Base-by-base conservation (phyloP, 1,284 basidiomycete genomes). In the Stereum hirsutum region DNA sequence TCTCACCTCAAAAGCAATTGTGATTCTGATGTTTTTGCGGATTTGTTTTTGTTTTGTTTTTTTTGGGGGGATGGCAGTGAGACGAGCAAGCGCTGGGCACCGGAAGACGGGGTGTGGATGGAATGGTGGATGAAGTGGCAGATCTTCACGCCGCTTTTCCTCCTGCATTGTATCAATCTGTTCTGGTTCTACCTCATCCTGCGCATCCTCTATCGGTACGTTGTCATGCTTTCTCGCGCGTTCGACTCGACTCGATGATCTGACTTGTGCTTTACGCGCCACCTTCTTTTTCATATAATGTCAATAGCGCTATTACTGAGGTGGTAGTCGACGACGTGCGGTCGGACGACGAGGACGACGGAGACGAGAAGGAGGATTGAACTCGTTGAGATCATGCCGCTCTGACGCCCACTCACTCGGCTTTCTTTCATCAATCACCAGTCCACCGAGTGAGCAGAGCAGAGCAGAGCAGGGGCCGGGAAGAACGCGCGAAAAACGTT, bases 141-240 rank as follows among this genome's bases (percentile, higher is more conserved):
- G 56, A 78, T 94, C 41, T 89, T 93, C 54, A 52, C 61, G 0
- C 86, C 91, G 0, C 68, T 96, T 45, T 54, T 81, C 10, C 62
- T 89, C 1, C 70, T 97, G 10, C 90, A 92, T 59, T 55, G 78
- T 47, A 72, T 97, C 55, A 95, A 96, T 58, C 51, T 94, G 15
- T 95, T 95, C 68, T 95, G 91, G 91, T 93, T 89, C 59, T 79
- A 72, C 61, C 68, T 90, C 36, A 90, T 94, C 56, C 64, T 76
- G 60, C 78, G 88, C 42, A 83, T 95, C 46, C 57, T 72, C 12
- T 56, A 61, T 41, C 65, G 75, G 76, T 79, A 51, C 40, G 70
- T 57, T 6, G 1, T 25, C 5, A 38, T 17, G 20, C 12, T 34
- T 14, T n/a, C n/a, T n/a, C n/a, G n/a, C 36, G 11, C 19, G 17